Conservation (phyloP, 768 basidiomycete species). For the Boletales sp. region DNA sequence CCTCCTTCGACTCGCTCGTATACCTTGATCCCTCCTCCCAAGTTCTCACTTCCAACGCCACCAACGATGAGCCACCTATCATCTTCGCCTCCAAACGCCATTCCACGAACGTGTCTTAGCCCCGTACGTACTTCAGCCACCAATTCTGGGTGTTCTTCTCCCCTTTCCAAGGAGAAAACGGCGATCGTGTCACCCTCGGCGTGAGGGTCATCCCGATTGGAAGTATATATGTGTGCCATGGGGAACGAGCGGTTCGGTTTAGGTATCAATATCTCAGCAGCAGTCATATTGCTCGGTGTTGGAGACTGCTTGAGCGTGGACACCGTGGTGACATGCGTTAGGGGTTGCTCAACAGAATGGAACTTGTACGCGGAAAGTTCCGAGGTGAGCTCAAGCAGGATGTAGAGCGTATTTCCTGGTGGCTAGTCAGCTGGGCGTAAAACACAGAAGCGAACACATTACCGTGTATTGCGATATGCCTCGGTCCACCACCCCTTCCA, state of each 20-base stretch:
- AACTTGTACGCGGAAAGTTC: constrained; percentile 54
- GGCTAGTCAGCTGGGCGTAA: background rate
- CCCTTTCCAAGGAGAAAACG: constrained; percentile 54
- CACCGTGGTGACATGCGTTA: constrained; percentile 37
- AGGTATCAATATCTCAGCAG: constrained; percentile 68
- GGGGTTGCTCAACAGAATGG: constrained; percentile 38
- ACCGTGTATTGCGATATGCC: constrained; percentile 68
- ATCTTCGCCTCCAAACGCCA: constrained; percentile 61
- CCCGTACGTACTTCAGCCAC: constrained; percentile 66
- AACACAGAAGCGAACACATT: constrained; percentile 12
- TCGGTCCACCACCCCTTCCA: constrained; percentile 61
- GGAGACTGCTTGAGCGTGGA: constrained; percentile 49
- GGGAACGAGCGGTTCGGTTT: constrained; percentile 49
- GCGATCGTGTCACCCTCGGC: constrained; percentile 70
- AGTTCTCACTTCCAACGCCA: constrained; percentile 44
- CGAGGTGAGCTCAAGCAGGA: constrained; percentile 63
- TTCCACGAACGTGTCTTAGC: constrained; percentile 65
- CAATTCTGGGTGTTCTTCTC: constrained; percentile 43
- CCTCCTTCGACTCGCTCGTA: constrained; percentile 66
- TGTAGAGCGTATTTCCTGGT: constrained; percentile 61
- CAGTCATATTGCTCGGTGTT: constrained; percentile 49
- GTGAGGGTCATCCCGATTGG: constrained; percentile 72
- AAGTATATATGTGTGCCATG: constrained; percentile 60
- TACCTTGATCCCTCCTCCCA: constrained; percentile 67
- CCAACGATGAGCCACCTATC: constrained; percentile 62